Evolutionary conservation across 208 protist species (phyloP), one percentile per base, ranked within the genome.

Genomic region (Acanthamoeba triangularis): DNA sequence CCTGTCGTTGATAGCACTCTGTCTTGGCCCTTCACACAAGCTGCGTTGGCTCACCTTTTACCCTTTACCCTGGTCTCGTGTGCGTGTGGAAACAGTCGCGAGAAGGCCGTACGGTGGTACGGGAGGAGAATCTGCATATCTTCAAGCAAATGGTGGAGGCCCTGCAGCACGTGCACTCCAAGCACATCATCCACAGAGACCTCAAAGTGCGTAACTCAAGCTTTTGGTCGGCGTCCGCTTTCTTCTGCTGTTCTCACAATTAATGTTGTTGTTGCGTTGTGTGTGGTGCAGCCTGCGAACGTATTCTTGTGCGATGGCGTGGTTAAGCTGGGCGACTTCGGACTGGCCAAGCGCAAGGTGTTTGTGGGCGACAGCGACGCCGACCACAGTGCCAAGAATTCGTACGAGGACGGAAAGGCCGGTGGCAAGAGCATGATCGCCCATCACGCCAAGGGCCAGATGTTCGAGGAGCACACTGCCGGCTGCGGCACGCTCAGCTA

Each of bases 61-160:
- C n/a, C n/a, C n/a, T 8, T 67, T 67, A n/a, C n/a, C n/a, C 61
- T 67, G 18, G 28, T n/a, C 61, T 30, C 18, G 61, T 67, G 28
- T n/a, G 18, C 14, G 30, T 28, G 65, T 25, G 20, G 14, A 4
- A 33, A 37, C 30, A 72, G 69, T 28, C 69, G 11, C n/a, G 69
- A 14, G 69, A 78, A 23, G 69, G 69, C 16, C 69, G 69, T 5
- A 44, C 18, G 18, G 69, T 78, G 16, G 69, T 78, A 13, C 69
- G 52, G 10, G 80, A 88, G 80, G 80, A 88, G 80, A 88, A 88
- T 37, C 80, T 88, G 16, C 44, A 88, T n/a, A 88, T 88, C 37
- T 88, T 88, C 52, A 54, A 63, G 80, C 80, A 88, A 37, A 88
- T 88, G 23, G 49, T 88, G 0, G 80, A 88, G 52, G 80, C 49